Base-by-base conservation (phyloP, 2,329 filamentous ascomycete species). In the Cladosporium austrohemisphaericum region DNA sequence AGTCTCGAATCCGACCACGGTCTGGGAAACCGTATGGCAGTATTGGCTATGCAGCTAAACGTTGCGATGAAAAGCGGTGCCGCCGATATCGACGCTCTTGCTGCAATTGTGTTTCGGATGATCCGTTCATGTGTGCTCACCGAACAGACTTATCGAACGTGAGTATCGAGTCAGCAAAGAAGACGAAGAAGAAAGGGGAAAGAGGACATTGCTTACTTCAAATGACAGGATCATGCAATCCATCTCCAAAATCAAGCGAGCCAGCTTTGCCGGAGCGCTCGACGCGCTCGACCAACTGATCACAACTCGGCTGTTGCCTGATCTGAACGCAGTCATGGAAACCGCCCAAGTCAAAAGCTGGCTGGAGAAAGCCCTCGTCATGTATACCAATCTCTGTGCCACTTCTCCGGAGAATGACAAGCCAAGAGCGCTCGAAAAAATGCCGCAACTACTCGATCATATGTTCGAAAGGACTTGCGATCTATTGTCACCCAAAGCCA, bases 351-450 rank as follows among this genome's bases (percentile, higher is more conserved):
- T 37, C 29, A 43, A 67, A 1, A 71, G 73, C 3, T 88, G 84
- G 82, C 71, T 88, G 25, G 87, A 91, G 52, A 85, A 80, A 57
- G 75, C 79, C 0, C 65, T 90, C 9, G 73, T 94, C 14, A 81
- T 80, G 5, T 77, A 86, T 3, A 69, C 40, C 11, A 25, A 22
- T 14, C 11, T 45, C 9, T 37, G 38, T 16, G 13, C 20, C 3
- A 31, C 16, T n/a, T 13, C 18, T n/a, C 9, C 32, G 11, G 18
- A 28, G 2, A 16, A 33, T 19, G 23, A 37, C 8, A 31, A 29
- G 6, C 16, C 23, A 1, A n/a, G 16, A 4, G 14, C 18, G 19
- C 13, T 37, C 11, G 32, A 47, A 19, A 41, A 26, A 11, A 33
- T 49, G 16, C 16, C 28, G 22, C 16, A 6, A 10, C 18, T 45